These are phyloP conservation scores for Cyberlindnera xylosilytica DNA, from an alignment of 805 yeast genomes.

Conservation along the genomic window DNA sequence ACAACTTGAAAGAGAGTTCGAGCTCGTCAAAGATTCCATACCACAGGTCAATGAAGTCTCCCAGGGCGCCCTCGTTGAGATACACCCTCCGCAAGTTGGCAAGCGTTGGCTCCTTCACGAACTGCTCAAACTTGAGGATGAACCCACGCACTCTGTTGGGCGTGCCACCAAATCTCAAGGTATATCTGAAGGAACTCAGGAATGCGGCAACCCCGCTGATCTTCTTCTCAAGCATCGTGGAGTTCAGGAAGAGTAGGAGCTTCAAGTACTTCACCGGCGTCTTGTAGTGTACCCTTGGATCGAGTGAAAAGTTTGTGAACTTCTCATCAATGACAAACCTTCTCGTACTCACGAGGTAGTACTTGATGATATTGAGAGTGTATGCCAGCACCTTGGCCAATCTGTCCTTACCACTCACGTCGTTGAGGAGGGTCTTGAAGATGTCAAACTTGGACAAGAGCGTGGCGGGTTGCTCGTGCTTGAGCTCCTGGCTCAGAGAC, in stretches of 20 bases:
- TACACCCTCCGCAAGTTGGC: conserved; percentile 28
- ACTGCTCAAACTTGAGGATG: conserved; percentile 11
- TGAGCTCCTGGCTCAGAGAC: conserved; percentile 12
- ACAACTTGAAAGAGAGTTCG: conserved; percentile 51
- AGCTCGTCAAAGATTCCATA: conserved; percentile 67
- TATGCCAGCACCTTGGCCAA: conserved; percentile 64
- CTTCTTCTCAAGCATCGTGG: conserved; percentile 33
- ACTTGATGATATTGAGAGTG: conserved; percentile 47
- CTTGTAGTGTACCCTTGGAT: conserved; percentile 27
- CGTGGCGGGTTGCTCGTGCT: conserved; percentile 10
- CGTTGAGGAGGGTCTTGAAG: conserved; percentile 49
- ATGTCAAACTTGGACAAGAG: conserved; percentile 34
- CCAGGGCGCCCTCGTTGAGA: conserved; percentile 44
- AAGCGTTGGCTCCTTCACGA: conserved; percentile 19
- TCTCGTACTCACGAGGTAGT: conserved; percentile 42
- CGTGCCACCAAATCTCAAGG: conserved; percentile 66
- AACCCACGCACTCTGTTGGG: conserved; percentile 51
- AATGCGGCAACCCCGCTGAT: conserved; percentile 44
- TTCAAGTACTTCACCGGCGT: conserved; percentile 25
- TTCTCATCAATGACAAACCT: conserved; percentile 28
- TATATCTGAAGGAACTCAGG: conserved; percentile 58
- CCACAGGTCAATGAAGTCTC: conserved; percentile 54
- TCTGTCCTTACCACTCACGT: conserved; percentile 68
- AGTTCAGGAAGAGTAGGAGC: conserved; percentile 25
- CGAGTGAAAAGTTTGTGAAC: conserved; percentile 24